Conservation (phyloP, 345 rosid species). For the Jatropha curcas region DNA sequence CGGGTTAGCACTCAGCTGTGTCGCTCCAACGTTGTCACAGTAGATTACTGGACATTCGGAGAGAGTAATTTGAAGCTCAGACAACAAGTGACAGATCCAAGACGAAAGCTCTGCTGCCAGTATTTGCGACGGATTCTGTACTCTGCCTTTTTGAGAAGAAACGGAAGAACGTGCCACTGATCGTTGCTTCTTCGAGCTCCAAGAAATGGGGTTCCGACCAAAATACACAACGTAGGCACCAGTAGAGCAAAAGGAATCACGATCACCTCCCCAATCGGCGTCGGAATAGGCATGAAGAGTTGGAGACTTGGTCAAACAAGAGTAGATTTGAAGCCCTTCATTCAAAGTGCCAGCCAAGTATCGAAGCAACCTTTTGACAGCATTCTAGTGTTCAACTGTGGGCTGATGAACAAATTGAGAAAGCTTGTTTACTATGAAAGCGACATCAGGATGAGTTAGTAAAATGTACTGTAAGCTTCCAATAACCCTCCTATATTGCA, state of each 20-base stretch:
- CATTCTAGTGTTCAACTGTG: background rate
- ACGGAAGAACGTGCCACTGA: background rate
- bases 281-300: background rate
- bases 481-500: background rate
- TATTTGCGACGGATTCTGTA: background rate
- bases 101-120: background rate
- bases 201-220: background rate
- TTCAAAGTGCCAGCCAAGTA: background rate
- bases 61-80: background rate
- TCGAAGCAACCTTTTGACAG: background rate
- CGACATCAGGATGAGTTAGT: background rate
- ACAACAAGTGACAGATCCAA: background rate
- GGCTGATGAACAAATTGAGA: conserved; percentile 3
- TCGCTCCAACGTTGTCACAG: background rate
- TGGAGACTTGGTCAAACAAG: background rate
- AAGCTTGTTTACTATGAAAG: background rate
- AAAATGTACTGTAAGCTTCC: background rate
- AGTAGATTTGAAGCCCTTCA: background rate
- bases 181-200: background rate
- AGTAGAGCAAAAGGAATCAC: too few relatives aligned
- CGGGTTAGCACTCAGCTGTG: background rate
- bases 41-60: background rate
- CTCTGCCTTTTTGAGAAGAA: too few relatives aligned
- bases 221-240: too few relatives aligned
- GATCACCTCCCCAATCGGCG: conserved; percentile 2